A percentile compares a stretch with the other conserved stretches of the same genome.
These are phyloP conservation scores for Fibroporia radiculosa DNA, from an alignment of 768 basidiomycete genomes.

Conservation along the genomic window DNA sequence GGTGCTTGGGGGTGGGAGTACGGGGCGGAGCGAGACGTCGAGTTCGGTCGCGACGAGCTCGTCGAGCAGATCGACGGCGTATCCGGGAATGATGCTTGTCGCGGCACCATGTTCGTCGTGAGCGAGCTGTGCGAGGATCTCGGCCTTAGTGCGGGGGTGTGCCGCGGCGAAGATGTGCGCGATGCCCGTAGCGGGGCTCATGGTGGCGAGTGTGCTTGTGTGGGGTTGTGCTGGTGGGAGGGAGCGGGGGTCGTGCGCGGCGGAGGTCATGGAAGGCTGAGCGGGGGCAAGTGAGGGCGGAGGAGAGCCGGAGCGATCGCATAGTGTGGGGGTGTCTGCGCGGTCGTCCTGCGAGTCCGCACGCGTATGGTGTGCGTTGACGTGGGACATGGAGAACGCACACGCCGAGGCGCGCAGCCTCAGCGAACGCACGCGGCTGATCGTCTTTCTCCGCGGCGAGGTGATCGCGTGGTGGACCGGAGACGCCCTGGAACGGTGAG, in stretches of 20 bases:
- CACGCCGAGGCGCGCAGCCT: constrained; percentile 9
- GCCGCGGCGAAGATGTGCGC: constrained; percentile 3
- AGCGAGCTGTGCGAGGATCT: constrained; percentile 30
- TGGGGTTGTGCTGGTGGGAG: not conserved
- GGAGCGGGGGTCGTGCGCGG: not conserved
- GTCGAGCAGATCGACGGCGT: constrained; percentile 37
- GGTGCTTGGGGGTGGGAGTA: too few relatives aligned
- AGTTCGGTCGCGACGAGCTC: constrained; percentile 20
- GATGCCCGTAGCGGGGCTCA: constrained; percentile 2
- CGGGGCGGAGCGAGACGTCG: constrained; percentile 5
- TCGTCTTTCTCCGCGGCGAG: constrained; percentile 7
- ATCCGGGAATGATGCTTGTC: constrained; percentile 37
- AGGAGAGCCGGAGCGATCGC: not conserved
- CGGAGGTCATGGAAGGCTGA: not conserved
- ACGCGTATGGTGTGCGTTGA: not conserved
- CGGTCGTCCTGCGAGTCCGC: not conserved
- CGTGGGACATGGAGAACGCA: constrained; percentile 2
- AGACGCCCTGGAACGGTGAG: not conserved
- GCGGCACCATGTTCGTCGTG: constrained; percentile 13
- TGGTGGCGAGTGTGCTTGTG: not conserved
- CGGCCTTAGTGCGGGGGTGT: constrained; percentile 26
- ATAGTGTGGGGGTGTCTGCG: not conserved
- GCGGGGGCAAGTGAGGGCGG: not conserved
- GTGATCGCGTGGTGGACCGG: not conserved
- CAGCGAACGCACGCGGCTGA: constrained; percentile 10